Evolutionary conservation across 768 basidiomycete genomes (phyloP), one percentile per base, ranked within the genome.

Genomic region (Leccinum longicurvipes): DNA sequence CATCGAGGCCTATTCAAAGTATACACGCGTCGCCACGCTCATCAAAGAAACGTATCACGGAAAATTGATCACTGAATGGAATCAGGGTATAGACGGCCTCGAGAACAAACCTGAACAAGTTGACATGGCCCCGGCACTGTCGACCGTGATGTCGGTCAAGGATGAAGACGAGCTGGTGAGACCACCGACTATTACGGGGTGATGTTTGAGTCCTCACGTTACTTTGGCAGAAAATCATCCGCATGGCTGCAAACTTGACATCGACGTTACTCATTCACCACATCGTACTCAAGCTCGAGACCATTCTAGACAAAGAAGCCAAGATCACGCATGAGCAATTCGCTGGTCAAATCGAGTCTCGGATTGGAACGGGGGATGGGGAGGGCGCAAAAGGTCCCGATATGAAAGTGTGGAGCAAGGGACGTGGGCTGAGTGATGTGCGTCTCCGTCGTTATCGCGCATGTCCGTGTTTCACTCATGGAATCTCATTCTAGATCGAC

Each of bases 151-250:
- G 79, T 86, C 89, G 1, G 82, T 87, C 24, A 98, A 98, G 71
- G 95, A 98, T 63, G 84, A 86, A 24, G 93, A 97, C 41, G 97
- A 98, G 66, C 69, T 96, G 51, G 96, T 93, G 60, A 59, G 89
- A 75, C 24, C n/a, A 24, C 19, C 25, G 4, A 36, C 25, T 53
- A 23, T 32, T 34, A 27, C n/a, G 9, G 10, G 21, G 25, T 6
- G 21, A 27, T 57, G 41, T 39, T 55, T 47, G 12, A 27, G 44
- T 54, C 31, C 59, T 67, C 32, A 60, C 57, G 9, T 47, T 9
- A 1, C 24, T 44, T 46, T 45, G 50, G 31, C 67, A 97, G 93
- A 93, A 89, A 90, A 78, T 76, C 58, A 82, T 85, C 15, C 83
- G 89, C 61, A 84, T 75, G 0, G 91, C 93, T 15, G 81, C 90